Base-by-base conservation (phyloP, 345 rosid genomes). In the Eucalyptus curtisii region DNA sequence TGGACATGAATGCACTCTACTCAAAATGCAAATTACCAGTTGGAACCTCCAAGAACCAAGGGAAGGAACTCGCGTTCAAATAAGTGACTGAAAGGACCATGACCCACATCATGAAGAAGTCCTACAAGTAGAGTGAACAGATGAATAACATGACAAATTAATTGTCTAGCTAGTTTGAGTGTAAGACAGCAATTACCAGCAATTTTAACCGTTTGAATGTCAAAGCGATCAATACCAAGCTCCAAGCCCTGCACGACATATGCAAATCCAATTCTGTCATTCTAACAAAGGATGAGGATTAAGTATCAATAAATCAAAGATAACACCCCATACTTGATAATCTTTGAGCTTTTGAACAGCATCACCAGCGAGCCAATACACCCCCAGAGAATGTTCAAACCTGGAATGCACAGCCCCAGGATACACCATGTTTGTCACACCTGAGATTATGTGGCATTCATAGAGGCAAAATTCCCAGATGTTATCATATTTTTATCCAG, bases 331-430 rank as follows among this genome's bases (percentile, higher is more conserved):
- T 90, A 96, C 98, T 92, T 97, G 99, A 91, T 89, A 92, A 59
- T 7, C 89, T 92, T 94, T 95, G 30, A 97, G 93, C 95, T 79
- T 93, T 89, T 93, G 95, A 89, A 93, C 95, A 76, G 96, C 94
- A 91, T 93, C 94, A 86, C 98, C 95, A 24, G 99, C 99, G 87
- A 97, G 96, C 95, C 96, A 93, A 90, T 95, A 96, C 50, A 97
- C 98, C 24, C 99, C 99, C 88, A 97, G 96, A 89, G 99, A 97
- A 92, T 97, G 99, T 87, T 97, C 99, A 90, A 96, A 96, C 88
- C 99, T 93, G 85, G 98, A 94, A 95, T 97, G 99, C 40, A 94
- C 96, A 44, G 98, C 99, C 68, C 99, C 99, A 5, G 99, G 99
- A 92, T 93, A 97, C 37, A 97, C 98, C 97, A 95, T 88, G 92